Evolutionary conservation across 2,329 filamentous ascomycete species (phyloP).

Genomic region (Hypoxylon rubiginosum): DNA sequence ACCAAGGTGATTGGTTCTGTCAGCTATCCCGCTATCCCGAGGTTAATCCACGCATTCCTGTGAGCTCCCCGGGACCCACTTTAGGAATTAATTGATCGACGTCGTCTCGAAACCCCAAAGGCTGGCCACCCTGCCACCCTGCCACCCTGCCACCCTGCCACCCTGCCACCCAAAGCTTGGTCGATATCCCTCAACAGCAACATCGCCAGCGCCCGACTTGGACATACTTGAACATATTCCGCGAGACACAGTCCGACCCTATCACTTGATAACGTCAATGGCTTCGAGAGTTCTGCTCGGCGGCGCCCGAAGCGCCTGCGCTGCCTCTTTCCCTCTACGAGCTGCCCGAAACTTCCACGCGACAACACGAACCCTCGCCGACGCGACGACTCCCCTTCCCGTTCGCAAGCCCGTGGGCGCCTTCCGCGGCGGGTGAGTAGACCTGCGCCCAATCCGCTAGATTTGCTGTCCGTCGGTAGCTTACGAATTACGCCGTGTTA

Average conservation of each 20-base stretch:
- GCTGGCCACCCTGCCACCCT: too few species aligned
- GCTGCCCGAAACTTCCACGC: constrained; percentile 64
- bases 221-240: not conserved
- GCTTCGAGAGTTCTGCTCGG: constrained; percentile 60
- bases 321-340: constrained; percentile 40
- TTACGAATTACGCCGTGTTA: constrained; percentile 12
- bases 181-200: constrained; percentile 20
- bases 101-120: constrained; percentile 27
- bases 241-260: not conserved
- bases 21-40: constrained; percentile 22
- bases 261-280: constrained; percentile 54
- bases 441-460: not conserved
- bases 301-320: constrained; percentile 56
- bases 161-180: constrained; percentile 22
- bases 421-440: constrained; percentile 71
- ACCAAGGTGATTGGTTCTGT: constrained; percentile 15
- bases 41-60: constrained; percentile 6
- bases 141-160: too few species aligned
- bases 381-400: constrained; percentile 63
- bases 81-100: constrained; percentile 31
- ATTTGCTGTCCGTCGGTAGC: not conserved
- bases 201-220: not conserved
- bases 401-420: constrained; percentile 71
- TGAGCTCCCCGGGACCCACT: constrained; percentile 4
- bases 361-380: constrained; percentile 59